Evolutionary conservation across 140 eudicot genomes (phyloP).

Genomic region (Oenanthe javanica): DNA sequence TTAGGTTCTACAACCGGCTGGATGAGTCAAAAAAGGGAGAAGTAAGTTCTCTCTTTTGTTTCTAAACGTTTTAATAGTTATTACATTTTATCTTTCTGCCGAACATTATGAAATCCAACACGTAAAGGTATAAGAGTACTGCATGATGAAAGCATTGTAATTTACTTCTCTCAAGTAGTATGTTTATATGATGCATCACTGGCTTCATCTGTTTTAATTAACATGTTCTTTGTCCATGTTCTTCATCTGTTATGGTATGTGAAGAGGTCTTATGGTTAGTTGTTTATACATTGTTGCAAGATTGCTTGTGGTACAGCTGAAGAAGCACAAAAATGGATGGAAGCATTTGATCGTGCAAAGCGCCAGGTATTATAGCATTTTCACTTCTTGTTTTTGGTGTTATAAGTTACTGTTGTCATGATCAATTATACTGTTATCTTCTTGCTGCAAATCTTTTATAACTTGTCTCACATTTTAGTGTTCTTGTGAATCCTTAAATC

Average conservation of each 20-base stretch:
- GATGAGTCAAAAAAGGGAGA: conserved; percentile 90
- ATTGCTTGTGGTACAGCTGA: conserved; percentile 95
- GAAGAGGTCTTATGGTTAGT: not conserved
- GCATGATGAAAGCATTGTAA: no score
- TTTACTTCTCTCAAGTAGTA: not conserved
- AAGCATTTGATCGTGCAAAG: conserved; percentile 91
- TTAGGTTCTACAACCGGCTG: conserved; percentile 83
- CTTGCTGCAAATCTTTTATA: not conserved
- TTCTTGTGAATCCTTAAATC: not conserved
- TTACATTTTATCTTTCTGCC: not conserved
- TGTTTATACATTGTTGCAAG: conserved; percentile 39
- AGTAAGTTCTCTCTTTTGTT: conserved; percentile 42
- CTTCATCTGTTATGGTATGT: not conserved
- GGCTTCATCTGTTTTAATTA: not conserved
- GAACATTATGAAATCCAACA: not conserved
- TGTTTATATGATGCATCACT: not conserved
- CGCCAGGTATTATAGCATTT: conserved; percentile 52
- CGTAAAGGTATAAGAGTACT: not conserved
- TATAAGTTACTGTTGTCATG: not conserved
- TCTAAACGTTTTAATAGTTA: not conserved
- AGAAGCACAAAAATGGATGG: conserved; percentile 90
- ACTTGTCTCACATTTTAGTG: not conserved
- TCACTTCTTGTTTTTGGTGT: not conserved
- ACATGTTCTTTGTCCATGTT: not conserved
- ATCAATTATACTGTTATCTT: not conserved